A percentile compares a stretch with the other conserved stretches of the same genome.
These are phyloP conservation scores for Davidsoniella eucalypti DNA, from an alignment of 2,329 filamentous ascomycete genomes.

Conservation along the genomic window DNA sequence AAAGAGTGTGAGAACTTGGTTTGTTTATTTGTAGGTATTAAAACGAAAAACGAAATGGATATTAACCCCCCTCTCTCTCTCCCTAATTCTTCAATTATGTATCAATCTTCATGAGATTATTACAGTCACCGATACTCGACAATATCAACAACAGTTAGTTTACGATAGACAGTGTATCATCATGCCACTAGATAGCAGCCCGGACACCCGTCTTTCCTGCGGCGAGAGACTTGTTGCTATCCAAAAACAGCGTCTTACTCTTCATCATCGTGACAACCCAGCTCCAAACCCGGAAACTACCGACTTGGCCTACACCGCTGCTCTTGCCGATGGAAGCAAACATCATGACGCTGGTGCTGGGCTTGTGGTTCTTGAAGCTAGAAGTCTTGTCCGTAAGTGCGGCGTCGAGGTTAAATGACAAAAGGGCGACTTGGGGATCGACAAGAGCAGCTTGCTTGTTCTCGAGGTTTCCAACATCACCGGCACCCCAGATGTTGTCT, in stretches of 20 bases:
- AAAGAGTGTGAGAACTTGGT: no score
- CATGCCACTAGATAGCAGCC: not conserved
- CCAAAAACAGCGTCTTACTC: slow-evolving; percentile 23
- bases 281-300: slow-evolving; percentile 23
- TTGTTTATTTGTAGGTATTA: no score
- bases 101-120: no score
- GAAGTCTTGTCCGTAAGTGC: slow-evolving; percentile 19
- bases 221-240: slow-evolving; percentile 19
- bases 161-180: not conserved
- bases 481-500: slow-evolving; percentile 27
- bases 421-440: slow-evolving; percentile 20
- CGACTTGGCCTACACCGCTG: slow-evolving; percentile 24
- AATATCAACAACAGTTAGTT: not conserved
- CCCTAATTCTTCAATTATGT: no score
- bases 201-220: slow-evolving; percentile 20
- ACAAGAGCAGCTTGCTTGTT: slow-evolving; percentile 19
- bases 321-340: slow-evolving; percentile 25
- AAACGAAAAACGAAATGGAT: no score
- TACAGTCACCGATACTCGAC: no score
- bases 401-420: slow-evolving; percentile 21
- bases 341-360: slow-evolving; percentile 19
- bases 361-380: slow-evolving; percentile 18
- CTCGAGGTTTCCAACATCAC: slow-evolving; percentile 28
- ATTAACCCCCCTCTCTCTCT: no score
- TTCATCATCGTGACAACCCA: slow-evolving; percentile 24